Base-by-base conservation (phyloP, 768 basidiomycete genomes). In the Pisolithus tinctorius region DNA sequence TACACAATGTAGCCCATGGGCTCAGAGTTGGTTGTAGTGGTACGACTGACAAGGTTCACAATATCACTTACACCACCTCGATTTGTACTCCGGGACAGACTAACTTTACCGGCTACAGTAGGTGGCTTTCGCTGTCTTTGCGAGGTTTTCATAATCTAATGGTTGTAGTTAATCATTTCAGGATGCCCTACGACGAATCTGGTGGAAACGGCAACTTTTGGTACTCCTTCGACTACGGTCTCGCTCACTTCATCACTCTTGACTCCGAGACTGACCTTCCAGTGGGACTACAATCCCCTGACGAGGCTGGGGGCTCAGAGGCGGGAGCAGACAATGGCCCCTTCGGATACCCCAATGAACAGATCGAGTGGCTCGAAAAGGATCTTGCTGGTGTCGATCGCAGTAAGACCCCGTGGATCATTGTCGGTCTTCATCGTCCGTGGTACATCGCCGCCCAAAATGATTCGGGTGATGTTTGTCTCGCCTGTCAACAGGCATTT, bases 201-300 rank as follows among this genome's bases (percentile, higher is more conserved):
- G 58, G 62, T 10, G 60, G 63, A 4, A 34, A 60, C 14, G 50
- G 63, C 6, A 66, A 65, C 36, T 62, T 66, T 29, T 66, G 64
- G 63, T 66, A 65, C 52, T 65, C 63, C 14, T 65, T 62, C n/a
- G 55, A 65, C 48, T 58, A 66, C 16, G 62, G 62, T 38, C 60
- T 66, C 16, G 64, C 60, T 10, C 63, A 65, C 45, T 65, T 65
- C 23, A 38, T 65, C 53, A 6, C 60, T 1, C 7, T 66, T 44
- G 30, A 66, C 17, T 48, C 43, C 2, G 64, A 65, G 48, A 64
- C 63, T 0, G 63, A 65, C 27, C 44, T 66, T n/a, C 64, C 60
- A 1, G 34, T 30, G 7, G 62, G 64, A 16, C 17, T 66, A 25
- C 62, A 54, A 47, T 55, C 62, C 1, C 64, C 63, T 4, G 63